Base-by-base conservation (phyloP, 345 rosid genomes). In the Ceriops zippeliana region DNA sequence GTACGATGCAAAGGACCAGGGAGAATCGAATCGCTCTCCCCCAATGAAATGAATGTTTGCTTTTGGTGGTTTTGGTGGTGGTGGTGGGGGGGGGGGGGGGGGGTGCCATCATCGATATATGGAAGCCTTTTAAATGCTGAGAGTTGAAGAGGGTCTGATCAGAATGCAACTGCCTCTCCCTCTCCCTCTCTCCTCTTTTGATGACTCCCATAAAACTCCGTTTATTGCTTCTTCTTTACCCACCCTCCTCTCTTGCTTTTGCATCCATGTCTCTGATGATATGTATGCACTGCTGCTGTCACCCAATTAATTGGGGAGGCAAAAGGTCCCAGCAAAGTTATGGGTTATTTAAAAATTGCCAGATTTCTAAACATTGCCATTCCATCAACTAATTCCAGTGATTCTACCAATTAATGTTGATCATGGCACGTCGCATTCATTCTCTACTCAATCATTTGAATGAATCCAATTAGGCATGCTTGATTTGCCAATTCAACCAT, bases 21-120 rank as follows among this genome's bases (percentile, higher is more conserved):
- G 17, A 15, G 19, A 42, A 42, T 42, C 13, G 34, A 5, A 31
- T 4, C 30, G 58, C 67, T 67, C 66, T 13, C 49, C 49, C 70
- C 75, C n/a, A 76, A 76, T 62, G 79, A 75, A 71, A 78, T 83
- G 86, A 83, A 83, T 80, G 86, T 78, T 78, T 78, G 84, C 80
- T 69, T 28, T 2, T 28, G 1, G 1, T 28, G 2, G 0, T 28
- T 28, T 28, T 2, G 2, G 2, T 28, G 30, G 30, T 1, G 30
- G 2, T 1, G 73, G 0, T 1, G 37, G 1, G 0, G 24, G 77
- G 30, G 2, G 0, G 73, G 0, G 0, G 37, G 1, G 0, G 24
- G 77, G 73, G 22, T 24, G 64, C 70, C 81, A 77, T 72, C 49
- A 63, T 35, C 20, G 70, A 17, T 77, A 24, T 24, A 24, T 0